Base-by-base conservation (phyloP, 768 basidiomycete genomes). In the Russula griseocarnosa region DNA sequence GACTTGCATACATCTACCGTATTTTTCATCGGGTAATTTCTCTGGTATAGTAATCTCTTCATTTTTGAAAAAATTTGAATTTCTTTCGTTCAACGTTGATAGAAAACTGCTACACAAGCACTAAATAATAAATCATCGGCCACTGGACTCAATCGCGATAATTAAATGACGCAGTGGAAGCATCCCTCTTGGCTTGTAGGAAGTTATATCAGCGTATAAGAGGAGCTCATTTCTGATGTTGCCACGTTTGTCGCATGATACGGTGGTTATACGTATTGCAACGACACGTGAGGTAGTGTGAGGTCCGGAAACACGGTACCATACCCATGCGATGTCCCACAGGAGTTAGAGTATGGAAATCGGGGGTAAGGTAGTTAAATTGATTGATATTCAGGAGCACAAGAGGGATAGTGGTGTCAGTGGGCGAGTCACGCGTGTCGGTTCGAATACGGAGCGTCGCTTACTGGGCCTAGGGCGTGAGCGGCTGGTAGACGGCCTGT, bases 1-100 rank as follows among this genome's bases (percentile, higher is more conserved):
- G 59, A 14, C 11, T 26, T 40, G 42, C 32, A 42, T 60, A 58
- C n/a, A 55, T 44, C 42, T 51, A 24, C 30, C 36, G 18, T 60
- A 42, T 2, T 22, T 22, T 30, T n/a, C 26, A 13, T 14, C 30
- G 3, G 13, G 14, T 40, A n/a, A 30, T 36, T 13, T 28, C 20
- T 60, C 20, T 28, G 28, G 49, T n/a, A n/a, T n/a, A 30, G 20
- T 28, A 16, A 52, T 28, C 9, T 40, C 22, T 18, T 20, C 11
- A 16, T 38, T 28, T 46, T 22, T 30, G 5, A 5, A 30, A 46
- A 1, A 11, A 11, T 3, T 13, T 55, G 44, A 3, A 34, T 10
- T 20, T 38, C 28, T 20, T 44, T 56, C 13, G 5, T 44, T 20
- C 38, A 16, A 38, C 18, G 22, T 26, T 30, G 26, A 36, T 24